Evolutionary conservation across 1,139 yeast species (phyloP), one percentile per base, ranked within the genome.

Genomic region (Taphrina populina): DNA sequence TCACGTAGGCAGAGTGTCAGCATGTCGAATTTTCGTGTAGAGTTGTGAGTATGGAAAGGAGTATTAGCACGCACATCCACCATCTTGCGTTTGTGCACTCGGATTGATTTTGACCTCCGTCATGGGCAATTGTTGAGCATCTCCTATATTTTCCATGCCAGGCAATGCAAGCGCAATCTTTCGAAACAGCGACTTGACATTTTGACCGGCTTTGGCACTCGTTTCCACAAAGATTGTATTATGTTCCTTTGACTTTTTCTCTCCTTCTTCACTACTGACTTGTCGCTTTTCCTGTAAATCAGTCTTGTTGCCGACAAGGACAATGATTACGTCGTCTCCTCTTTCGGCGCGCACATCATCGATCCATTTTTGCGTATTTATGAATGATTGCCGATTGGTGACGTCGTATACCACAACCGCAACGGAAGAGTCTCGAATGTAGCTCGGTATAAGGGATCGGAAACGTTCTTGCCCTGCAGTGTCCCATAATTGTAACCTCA

Each of bases 381-480:
- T 82, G 71, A 92, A 92, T 19, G 95, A 82, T 66, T 84, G 84
- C 23, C 75, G 71, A 65, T 81, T 84, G 35, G 97, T 87, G 61
- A 92, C 85, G 69, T 92, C 98, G 72, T 90, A 92, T 37, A 95
- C 95, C 35, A 92, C 83, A 52, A 92, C 95, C 0, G 98, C 97
- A 21, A 92, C 98, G 66, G 88, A 88, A n/a, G 95, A 84, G 70
- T 92, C 98, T 63, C 98, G 79, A 59, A 92, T 92, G 67, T 92
- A 92, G 11, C 95, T 84, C 1, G 98, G 97, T 62, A 92, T 88
- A 64, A 92, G 75, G 4, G 96, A 90, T 64, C 97, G 76, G 75
- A 92, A 92, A 64, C 98, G 76, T 71, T 92, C 98, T 74, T 92
- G 98, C 27, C 98, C 98, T 2, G 98, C 98, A 40, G 98, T 92